Evolutionary conservation across 257 asterid species (phyloP), one percentile per base, ranked within the genome.

Genomic region (Ilex asprella): DNA sequence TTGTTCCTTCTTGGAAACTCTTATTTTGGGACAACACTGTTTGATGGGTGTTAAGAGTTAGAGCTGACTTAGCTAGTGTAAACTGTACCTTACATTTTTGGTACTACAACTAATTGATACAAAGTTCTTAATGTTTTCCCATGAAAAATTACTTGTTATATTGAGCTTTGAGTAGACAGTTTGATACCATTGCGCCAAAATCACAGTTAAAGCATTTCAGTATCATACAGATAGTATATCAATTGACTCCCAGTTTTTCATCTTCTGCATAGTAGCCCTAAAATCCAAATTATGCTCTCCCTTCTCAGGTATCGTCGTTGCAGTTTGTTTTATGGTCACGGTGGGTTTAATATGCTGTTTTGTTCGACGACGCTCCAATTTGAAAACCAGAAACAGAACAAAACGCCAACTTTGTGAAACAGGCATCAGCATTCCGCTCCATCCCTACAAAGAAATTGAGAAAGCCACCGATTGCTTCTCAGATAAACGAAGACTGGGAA

Each of bases 361-460:
- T 27, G 15, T 53, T 15, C 57, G 57, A 15, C 57, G 57, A 15
- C 57, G 57, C 15, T 15, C 57, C 2, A 53, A 21, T 8, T 21
- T 10, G 15, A 53, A 16, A 53, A 16, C 57, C 57, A n/a, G 30
- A 15, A 53, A 53, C 57, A n/a, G 7, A 53, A 53, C 57, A 10
- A 53, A 16, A 53, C 57, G 30, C 57, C 57, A 53, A 53, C 3
- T 53, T 7, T 53, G 30, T 14, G 57, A 53, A 4, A 27, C 57
- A n/a, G 57, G 57, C 30, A 53, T 53, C 30, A 53, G 30, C 57
- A 53, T 53, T 21, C 57, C 57, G 0, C 27, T 53, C 30, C 15
- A 53, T 16, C 57, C 57, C 57, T 53, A 53, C 57, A n/a, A 21
- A 21, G 57, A 53, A 16, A 53, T 53, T 10, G 57, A 53, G 30